Conservation (phyloP, 768 basidiomycete species). For the Termitomyces eurrhizus region DNA sequence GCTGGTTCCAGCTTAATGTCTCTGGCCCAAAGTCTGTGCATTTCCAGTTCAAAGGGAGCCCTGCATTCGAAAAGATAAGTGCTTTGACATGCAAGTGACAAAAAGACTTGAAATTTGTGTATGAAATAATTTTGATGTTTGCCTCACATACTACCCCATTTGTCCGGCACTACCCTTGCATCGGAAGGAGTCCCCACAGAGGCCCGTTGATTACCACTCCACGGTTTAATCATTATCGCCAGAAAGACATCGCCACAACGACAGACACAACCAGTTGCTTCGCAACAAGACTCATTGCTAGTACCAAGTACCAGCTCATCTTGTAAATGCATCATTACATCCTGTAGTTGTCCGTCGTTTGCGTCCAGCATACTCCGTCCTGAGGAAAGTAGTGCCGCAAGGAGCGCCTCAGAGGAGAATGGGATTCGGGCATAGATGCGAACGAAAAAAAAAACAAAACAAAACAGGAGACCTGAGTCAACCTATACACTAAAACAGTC, state of each 20-base stretch:
- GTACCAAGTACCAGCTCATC: constrained; percentile 13
- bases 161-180: constrained; percentile 73
- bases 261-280: constrained; percentile 4
- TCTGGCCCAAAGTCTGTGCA: not conserved
- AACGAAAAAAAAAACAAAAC: not conserved
- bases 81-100: not conserved
- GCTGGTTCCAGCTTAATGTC: not conserved
- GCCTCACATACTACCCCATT: constrained; percentile 82
- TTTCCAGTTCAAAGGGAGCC: not conserved
- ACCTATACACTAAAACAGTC: not conserved
- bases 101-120: not conserved
- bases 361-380: constrained; percentile 14
- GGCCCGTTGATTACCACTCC: constrained; percentile 53
- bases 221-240: constrained; percentile 32
- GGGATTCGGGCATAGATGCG: constrained; percentile 8
- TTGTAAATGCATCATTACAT: constrained; percentile 18
- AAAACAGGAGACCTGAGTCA: not conserved
- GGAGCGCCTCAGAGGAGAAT: constrained; percentile 17
- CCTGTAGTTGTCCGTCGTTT: not conserved
- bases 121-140: constrained; percentile 37
- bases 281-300: constrained; percentile 15
- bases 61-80: not conserved
- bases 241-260: not conserved
- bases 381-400: constrained; percentile 17
- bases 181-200: constrained; percentile 80